phyloP scores from a whole-genome alignment of 78 protist species.

The Dictyostelium discoideum region DNA sequence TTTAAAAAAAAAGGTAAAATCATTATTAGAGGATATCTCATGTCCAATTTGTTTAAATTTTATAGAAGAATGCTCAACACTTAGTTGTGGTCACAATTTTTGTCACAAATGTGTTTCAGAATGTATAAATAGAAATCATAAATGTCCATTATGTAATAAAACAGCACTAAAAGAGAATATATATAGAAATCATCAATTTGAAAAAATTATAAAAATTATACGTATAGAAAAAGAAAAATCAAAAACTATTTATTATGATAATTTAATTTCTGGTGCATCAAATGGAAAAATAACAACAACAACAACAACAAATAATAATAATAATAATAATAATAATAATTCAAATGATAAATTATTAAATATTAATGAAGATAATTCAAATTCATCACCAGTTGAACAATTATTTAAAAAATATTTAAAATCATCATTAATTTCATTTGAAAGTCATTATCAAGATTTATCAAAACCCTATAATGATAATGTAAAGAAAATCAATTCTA shows the following conservation, averaged over 20 bases:
- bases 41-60: constrained; percentile 79
- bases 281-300: background rate
- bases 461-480: constrained; percentile 10
- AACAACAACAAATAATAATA: background rate
- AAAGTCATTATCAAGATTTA: constrained; percentile 35
- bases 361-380: background rate
- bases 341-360: background rate
- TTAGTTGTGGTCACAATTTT: constrained; percentile 77
- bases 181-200: constrained; percentile 61
- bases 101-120: constrained; percentile 63
- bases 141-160: constrained; percentile 72
- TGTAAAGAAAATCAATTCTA: background rate
- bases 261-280: background rate
- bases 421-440: constrained; percentile 59
- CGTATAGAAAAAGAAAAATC: constrained; percentile 44
- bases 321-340: background rate
- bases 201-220: constrained; percentile 51
- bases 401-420: constrained; percentile 65
- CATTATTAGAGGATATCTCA: constrained; percentile 60
- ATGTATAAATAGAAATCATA: constrained; percentile 80
- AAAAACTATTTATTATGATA: constrained; percentile 25
- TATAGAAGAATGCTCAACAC: constrained; percentile 35
- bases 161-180: constrained; percentile 29
- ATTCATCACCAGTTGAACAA: constrained; percentile 38
- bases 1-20: background rate